A percentile compares a stretch with the other conserved stretches of the same genome.
Evolutionary conservation across 2,329 filamentous ascomycete genomes (phyloP).

Genomic region (Colletotrichum brevisporum): DNA sequence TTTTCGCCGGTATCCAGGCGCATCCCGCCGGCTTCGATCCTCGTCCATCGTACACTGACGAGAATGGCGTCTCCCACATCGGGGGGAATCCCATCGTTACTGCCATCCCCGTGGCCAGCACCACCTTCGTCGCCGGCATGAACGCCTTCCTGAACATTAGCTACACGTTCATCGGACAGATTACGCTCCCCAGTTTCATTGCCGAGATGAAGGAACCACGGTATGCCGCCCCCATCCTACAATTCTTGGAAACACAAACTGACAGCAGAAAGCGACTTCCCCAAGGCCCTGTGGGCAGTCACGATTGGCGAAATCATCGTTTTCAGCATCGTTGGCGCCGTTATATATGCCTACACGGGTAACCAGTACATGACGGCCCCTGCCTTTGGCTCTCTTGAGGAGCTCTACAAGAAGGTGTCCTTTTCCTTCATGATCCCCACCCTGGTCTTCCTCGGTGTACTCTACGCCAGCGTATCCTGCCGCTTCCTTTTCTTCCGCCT

Average conservation of each 20-base stretch:
- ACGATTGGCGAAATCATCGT: constrained; percentile 90
- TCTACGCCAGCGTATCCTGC: constrained; percentile 91
- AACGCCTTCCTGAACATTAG: constrained; percentile 95
- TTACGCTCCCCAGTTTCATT: constrained; percentile 94
- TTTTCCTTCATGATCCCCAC: constrained; percentile 98
- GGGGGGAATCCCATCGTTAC: constrained; percentile 77
- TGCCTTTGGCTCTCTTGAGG: constrained; percentile 86
- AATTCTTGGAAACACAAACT: too few species aligned
- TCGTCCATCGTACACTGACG: constrained; percentile 53
- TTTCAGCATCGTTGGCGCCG: constrained; percentile 84
- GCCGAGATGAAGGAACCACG: constrained; percentile 86
- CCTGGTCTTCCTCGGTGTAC: constrained; percentile 89
- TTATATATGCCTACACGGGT: constrained; percentile 90
- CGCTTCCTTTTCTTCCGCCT: constrained; percentile 94
- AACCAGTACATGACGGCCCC: constrained; percentile 91
- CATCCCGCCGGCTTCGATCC: constrained; percentile 79
- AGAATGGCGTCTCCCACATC: constrained; percentile 46
- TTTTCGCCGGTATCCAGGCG: constrained; percentile 83
- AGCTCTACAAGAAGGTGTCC: constrained; percentile 86
- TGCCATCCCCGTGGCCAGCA: constrained; percentile 75
- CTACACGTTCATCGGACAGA: constrained; percentile 97
- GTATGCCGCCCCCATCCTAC: too few species aligned
- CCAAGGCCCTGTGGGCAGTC: constrained; percentile 91
- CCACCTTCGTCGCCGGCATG: constrained; percentile 85
- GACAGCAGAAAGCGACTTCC: constrained; percentile 78